Conservation (phyloP, 2,329 filamentous ascomycete genomes). For the Talaromyces sp. region DNA sequence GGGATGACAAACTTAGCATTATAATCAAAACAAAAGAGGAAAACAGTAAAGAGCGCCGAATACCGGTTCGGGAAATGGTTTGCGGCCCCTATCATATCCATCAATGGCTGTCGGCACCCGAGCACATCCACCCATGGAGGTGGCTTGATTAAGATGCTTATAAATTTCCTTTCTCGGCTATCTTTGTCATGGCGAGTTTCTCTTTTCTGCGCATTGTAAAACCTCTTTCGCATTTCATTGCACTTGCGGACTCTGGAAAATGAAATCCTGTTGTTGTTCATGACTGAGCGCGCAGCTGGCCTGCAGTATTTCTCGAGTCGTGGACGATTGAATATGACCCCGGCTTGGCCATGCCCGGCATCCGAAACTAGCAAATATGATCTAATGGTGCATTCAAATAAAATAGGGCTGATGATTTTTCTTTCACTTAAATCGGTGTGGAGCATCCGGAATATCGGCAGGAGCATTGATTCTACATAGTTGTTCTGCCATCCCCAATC, state of each 20-base stretch:
- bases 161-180: neutral
- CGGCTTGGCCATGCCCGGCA: neutral
- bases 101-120: neutral
- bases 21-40: neutral
- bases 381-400: neutral
- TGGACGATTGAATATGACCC: neutral
- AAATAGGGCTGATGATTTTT: neutral
- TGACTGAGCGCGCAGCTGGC: neutral
- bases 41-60: neutral
- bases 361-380: neutral
- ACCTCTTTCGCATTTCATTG: neutral
- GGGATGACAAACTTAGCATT: neutral
- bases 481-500: neutral
- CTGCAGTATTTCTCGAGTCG: neutral
- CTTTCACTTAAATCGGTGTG: neutral
- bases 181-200: neutral
- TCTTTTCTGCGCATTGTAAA: neutral
- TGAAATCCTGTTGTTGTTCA: neutral
- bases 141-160: neutral
- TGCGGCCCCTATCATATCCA: neutral
- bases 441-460: neutral
- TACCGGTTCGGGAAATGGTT: neutral
- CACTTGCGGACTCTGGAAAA: neutral
- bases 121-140: neutral
- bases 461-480: neutral